A percentile compares a stretch with the other conserved stretches of the same genome.
phyloP scores from a whole-genome alignment of 2,329 filamentous ascomycete genomes.

The Pezicula radicicola region DNA sequence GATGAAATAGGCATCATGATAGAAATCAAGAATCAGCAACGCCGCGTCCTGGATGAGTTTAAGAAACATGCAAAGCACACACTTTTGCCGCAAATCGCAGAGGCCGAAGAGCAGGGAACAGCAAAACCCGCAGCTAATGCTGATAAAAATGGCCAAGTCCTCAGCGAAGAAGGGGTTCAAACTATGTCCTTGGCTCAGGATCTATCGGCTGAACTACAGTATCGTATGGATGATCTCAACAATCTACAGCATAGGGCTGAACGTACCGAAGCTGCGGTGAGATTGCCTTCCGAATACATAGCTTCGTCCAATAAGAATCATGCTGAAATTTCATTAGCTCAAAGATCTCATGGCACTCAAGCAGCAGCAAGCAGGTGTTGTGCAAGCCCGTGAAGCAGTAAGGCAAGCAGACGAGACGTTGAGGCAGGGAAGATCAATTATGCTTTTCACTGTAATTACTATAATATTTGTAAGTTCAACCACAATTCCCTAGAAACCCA shows the following conservation, averaged over 20 bases:
- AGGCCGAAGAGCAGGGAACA: too few relatives aligned
- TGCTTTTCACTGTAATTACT: conserved; percentile 44
- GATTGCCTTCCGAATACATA: too few relatives aligned
- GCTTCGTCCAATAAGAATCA: neutral
- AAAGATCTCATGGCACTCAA: conserved; percentile 38
- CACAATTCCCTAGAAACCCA: too few relatives aligned
- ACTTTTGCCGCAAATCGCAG: neutral
- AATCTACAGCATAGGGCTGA: neutral
- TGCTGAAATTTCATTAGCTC: conserved; percentile 5
- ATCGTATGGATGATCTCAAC: too few relatives aligned
- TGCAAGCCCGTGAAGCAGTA: conserved; percentile 39
- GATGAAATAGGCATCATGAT: conserved; percentile 44
- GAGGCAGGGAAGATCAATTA: conserved; percentile 29
- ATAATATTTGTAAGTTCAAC: conserved; percentile 39
- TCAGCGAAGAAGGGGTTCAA: too few relatives aligned
- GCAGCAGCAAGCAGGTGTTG: conserved; percentile 42
- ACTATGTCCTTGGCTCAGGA: too few relatives aligned
- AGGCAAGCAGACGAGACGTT: conserved; percentile 26
- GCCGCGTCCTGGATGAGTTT: neutral
- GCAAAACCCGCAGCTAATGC: too few relatives aligned
- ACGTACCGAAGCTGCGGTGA: neutral
- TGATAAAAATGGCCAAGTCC: too few relatives aligned
- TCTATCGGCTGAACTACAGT: too few relatives aligned
- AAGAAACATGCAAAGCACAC: neutral
- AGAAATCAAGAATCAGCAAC: conserved; percentile 26